phyloP scores from a whole-genome alignment of 768 basidiomycete genomes.

The Tubosaeta brunneosetosa region DNA sequence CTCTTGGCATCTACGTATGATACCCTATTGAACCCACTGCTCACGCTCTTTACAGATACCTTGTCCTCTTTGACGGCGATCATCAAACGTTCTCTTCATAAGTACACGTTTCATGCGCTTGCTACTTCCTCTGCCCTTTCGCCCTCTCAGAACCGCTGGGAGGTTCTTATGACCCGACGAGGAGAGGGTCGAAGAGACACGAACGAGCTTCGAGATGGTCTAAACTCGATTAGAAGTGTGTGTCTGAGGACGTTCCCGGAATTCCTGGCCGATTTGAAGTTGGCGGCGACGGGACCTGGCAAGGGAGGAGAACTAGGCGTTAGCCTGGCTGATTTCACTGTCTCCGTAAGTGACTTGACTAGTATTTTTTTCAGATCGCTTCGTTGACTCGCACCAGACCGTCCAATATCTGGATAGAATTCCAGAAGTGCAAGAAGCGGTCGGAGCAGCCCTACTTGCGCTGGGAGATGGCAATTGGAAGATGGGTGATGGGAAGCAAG shows the following conservation, averaged over 20 bases:
- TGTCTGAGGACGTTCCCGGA: conserved; percentile 83
- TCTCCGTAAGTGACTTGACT: too few species aligned
- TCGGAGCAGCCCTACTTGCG: conserved; percentile 57
- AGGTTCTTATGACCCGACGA: conserved; percentile 49
- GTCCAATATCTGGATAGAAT: conserved; percentile 65
- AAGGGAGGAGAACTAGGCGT: conserved; percentile 56
- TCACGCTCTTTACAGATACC: too few species aligned
- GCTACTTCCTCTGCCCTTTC: too few species aligned
- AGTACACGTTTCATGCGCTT: too few species aligned
- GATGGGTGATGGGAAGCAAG: conserved; percentile 79
- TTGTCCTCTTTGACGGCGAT: too few species aligned
- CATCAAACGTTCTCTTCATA: too few species aligned
- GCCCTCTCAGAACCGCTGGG: too few species aligned
- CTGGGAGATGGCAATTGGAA: conserved; percentile 90
- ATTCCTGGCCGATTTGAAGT: conserved; percentile 72
- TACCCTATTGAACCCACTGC: too few species aligned
- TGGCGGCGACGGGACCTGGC: conserved; percentile 45
- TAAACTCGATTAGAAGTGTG: conserved; percentile 57
- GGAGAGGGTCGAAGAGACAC: conserved; percentile 41
- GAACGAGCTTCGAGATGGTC: conserved; percentile 70
- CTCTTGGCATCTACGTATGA: too few species aligned
- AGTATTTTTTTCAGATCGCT: neutral
- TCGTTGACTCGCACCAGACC: conserved; percentile 40
- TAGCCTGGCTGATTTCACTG: too few species aligned
- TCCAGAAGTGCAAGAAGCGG: conserved; percentile 65